Evolutionary conservation across 1,139 yeast species (phyloP).

Genomic region (Kodamaea sp.): DNA sequence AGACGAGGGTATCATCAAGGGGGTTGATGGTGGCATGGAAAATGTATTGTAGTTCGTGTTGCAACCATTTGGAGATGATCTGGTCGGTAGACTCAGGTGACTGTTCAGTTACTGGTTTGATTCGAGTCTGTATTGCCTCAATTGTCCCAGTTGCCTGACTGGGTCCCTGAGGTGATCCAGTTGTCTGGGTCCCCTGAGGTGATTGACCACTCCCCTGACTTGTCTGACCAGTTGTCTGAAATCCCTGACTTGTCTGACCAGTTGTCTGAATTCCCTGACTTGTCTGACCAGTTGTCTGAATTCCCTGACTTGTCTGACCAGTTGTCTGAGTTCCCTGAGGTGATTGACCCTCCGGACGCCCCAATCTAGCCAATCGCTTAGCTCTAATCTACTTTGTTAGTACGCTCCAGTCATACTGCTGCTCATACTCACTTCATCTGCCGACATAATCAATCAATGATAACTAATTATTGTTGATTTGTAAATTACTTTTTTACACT

Average conservation of each 20-base stretch:
- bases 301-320: conserved; percentile 36
- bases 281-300: too few species aligned
- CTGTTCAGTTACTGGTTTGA: too few species aligned
- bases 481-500: not conserved
- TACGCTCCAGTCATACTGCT: not conserved
- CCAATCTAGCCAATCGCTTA: conserved; percentile 52
- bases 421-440: conserved; percentile 21
- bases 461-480: not conserved
- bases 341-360: not conserved
- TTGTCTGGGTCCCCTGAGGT: not conserved
- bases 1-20: conserved; percentile 17
- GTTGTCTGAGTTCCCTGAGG: not conserved
- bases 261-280: conserved; percentile 30
- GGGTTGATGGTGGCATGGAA: conserved; percentile 35
- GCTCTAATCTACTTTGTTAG: conserved; percentile 45
- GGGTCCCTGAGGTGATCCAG: too few species aligned
- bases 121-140: too few species aligned
- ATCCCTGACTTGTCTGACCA: conserved; percentile 47
- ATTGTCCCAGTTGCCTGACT: too few species aligned
- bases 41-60: conserved; percentile 31
- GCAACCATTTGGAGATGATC: conserved; percentile 29
- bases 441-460: conserved; percentile 6
- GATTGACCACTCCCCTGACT: not conserved
- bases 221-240: too few species aligned
- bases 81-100: conserved; percentile 13